Conservation (phyloP, 805 yeast genomes). For the Hanseniaspora hatyaiensis region DNA sequence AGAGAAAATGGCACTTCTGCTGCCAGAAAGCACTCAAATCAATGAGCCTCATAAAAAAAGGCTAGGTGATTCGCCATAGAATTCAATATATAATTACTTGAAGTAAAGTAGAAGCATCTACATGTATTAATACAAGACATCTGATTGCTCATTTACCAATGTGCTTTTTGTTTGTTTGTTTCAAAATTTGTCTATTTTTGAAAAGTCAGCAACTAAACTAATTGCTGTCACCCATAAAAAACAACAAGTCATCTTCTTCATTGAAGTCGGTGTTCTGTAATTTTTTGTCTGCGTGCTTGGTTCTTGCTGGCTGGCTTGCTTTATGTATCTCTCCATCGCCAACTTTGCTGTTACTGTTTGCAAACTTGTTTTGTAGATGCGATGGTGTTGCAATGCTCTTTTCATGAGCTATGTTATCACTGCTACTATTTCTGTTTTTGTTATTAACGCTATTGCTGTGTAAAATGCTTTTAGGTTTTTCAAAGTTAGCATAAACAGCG, state of each 20-base stretch:
- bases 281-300: background rate
- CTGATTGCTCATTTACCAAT: no score
- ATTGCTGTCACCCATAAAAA: conserved; percentile 68
- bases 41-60: background rate
- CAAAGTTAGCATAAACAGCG: conserved; percentile 29
- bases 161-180: no score
- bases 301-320: no score
- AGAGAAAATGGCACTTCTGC: conserved; percentile 23
- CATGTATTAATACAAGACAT: no score
- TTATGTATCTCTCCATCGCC: background rate
- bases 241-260: conserved; percentile 55
- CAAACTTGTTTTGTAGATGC: background rate
- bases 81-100: no score
- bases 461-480: conserved; percentile 22
- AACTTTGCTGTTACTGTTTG: background rate
- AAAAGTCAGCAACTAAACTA: no score
- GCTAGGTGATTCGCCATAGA: no score
- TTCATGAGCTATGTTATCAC: no score
- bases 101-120: no score
- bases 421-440: no score
- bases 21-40: conserved; percentile 1
- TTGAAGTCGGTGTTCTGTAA: conserved; percentile 26
- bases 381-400: no score
- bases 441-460: conserved; percentile 16
- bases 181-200: no score